Conservation (phyloP, 257 asterid species). For the Perilla frutescens region DNA sequence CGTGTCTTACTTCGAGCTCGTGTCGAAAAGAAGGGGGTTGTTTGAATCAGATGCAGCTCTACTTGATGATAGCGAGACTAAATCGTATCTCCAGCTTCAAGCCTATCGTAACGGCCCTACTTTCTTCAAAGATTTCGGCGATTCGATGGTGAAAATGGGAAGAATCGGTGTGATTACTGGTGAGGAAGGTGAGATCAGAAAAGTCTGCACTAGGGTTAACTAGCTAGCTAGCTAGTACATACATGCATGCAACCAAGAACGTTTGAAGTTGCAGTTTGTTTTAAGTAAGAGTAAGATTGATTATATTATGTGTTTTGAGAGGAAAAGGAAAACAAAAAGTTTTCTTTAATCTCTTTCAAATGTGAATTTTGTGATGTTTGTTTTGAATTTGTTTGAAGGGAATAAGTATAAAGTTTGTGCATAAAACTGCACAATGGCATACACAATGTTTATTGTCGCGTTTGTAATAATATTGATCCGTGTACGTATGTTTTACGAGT, state of each 20-base stretch:
- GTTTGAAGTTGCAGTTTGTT: not conserved
- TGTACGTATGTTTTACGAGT: not conserved
- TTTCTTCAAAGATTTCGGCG: conserved; percentile 55
- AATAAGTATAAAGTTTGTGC: not conserved
- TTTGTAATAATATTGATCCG: not conserved
- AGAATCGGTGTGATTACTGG: conserved; percentile 52
- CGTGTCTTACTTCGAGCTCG: conserved; percentile 33
- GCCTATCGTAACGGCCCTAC: conserved; percentile 33
- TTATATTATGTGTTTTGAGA: too few relatives aligned
- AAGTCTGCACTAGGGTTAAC: conserved; percentile 46
- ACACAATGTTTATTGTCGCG: not conserved
- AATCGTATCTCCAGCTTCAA: conserved; percentile 40
- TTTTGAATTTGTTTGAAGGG: not conserved
- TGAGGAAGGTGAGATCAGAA: conserved; percentile 48
- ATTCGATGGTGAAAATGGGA: conserved; percentile 56
- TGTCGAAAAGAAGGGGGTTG: conserved; percentile 50
- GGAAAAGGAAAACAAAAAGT: too few relatives aligned
- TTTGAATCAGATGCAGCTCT: conserved; percentile 53
- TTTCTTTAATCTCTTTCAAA: not conserved
- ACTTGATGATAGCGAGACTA: conserved; percentile 44
- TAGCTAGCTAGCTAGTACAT: not conserved
- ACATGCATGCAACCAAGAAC: not conserved
- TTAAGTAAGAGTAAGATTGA: too few relatives aligned
- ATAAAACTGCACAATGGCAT: not conserved
- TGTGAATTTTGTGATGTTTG: not conserved